A percentile compares a stretch with the other conserved stretches of the same genome.
Conservation (phyloP, 2,329 filamentous ascomycete genomes). For the Stemphylium lycopersici region DNA sequence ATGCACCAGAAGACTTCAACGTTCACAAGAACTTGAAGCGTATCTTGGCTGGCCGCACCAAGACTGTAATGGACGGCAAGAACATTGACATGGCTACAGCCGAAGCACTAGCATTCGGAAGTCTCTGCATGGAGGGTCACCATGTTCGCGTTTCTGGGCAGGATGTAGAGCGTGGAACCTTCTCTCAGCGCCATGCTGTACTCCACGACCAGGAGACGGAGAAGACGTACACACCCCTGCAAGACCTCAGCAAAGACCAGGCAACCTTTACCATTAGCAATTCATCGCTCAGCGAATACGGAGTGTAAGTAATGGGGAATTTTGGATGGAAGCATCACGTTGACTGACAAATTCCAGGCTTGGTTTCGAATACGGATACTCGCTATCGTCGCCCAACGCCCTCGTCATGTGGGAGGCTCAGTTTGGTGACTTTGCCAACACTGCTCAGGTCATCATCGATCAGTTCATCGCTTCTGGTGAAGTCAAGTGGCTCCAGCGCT, state of each 20-base stretch:
- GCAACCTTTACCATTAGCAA: slow-evolving; percentile 96
- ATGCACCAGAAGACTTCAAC: slow-evolving; percentile 81
- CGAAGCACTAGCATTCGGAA: slow-evolving; percentile 92
- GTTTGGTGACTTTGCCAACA: slow-evolving; percentile 99
- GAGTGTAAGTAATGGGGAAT: slow-evolving; percentile 57
- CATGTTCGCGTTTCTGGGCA: slow-evolving; percentile 98
- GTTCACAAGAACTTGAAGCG: slow-evolving; percentile 96
- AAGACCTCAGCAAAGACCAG: slow-evolving; percentile 88
- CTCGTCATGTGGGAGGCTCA: slow-evolving; percentile 99
- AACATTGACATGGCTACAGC: slow-evolving; percentile 98
- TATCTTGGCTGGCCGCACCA: slow-evolving; percentile 86
- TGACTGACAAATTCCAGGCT: slow-evolving; percentile 61
- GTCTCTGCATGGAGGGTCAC: slow-evolving; percentile 88
- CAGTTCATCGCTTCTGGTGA: slow-evolving; percentile 98
- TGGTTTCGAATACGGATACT: slow-evolving; percentile 99
- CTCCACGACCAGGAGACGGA: slow-evolving; percentile 98
- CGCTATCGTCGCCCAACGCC: slow-evolving; percentile 92
- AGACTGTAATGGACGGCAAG: slow-evolving; percentile 89
- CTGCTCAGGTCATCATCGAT: slow-evolving; percentile 97
- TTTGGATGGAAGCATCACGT: neutral
- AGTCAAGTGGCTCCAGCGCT: slow-evolving; percentile 98
- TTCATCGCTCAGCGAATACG: slow-evolving; percentile 80
- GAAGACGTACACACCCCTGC: slow-evolving; percentile 88
- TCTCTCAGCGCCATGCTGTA: slow-evolving; percentile 96
- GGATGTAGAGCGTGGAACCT: slow-evolving; percentile 98